Evolutionary conservation across 2,329 filamentous ascomycete species (phyloP), one percentile per base, ranked within the genome.

Genomic region (Aplosporella prunicola): DNA sequence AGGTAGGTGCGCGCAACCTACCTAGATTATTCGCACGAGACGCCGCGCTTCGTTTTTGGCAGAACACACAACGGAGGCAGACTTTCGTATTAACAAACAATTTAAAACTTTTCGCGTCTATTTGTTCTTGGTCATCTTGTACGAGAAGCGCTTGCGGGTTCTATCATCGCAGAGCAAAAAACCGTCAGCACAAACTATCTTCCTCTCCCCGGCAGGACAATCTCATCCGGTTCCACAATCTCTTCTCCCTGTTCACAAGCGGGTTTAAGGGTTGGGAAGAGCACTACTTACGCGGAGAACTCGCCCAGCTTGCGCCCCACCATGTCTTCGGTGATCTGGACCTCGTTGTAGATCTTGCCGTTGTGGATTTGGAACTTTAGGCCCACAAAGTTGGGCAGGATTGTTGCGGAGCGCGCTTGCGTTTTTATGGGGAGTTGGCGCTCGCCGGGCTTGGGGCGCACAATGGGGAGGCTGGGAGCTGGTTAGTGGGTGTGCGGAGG

Each of bases 271-370:
- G 22, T n/a, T n/a, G 22, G 8, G 22, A 8, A 24, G 22, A 8
- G n/a, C n/a, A 15, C 18, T 33, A 76, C 85, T 54, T 74, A 94
- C 87, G 76, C 69, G 45, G 86, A 79, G 60, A 94, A 95, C 64
- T 95, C 88, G 51, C 88, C 88, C 49, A 95, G 71, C 66, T 94
- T 95, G 63, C 91, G 82, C 37, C 88, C 88, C 33, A 95, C 88
- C 88, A 95, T 95, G 54, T 94, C 84, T 59, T 94, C 88, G 11
- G 87, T 93, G 45, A 95, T 82, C 47, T 71, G 72, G 38, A 94
- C 72, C 49, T 91, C 83, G 50, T 80, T 66, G 62, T 94, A 94
- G 20, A 73, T 74, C 67, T 91, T 93, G 53, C 88, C 88, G 59
- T 94, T 93, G 67, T 95, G 82, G 42, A 95, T 76, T 62, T 88